Evolutionary conservation across 768 basidiomycete species (phyloP), one percentile per base, ranked within the genome.

Genomic region (Suillus lakei): DNA sequence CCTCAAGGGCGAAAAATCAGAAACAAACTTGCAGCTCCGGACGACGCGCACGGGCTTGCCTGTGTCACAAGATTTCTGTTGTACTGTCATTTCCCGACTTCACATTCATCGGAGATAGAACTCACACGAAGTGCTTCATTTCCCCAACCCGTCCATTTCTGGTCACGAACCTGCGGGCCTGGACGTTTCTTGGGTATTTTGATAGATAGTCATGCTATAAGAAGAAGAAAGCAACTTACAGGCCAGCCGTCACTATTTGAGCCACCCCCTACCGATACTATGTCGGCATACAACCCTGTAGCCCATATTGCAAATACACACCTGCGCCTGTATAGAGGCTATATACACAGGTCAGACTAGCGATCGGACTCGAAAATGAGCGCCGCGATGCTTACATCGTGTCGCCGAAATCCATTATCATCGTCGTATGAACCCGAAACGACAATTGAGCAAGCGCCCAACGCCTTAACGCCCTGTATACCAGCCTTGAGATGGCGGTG

Each of bases 271-370:
- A 59, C 46, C 21, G 12, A 38, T 26, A 21, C 56, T 26, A 38
- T 3, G 39, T 38, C 30, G 18, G 53, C 21, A 32, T 56, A 38
- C 36, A 18, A 39, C 18, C 4, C 28, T 58, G 16, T 39, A 26
- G 16, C 15, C 16, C 16, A 58, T 38, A 36, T 38, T 23, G 23
- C 3, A 4, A 39, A 26, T 26, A 39, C 56, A 5, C 28, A 67
- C 67, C 67, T 62, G 62, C 3, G 3, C 75, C 75, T 13, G 73
- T 74, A 39, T 76, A 76, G 12, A 76, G 63, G 9, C 75, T 76
- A 38, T n/a, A 38, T 28, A 60, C 30, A 34, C 36, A 72, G 32
- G 68, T 67, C 39, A 9, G 28, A 38, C 28, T 39, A 30, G 7
- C 18, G 0, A 30, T 26, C 18, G 2, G 13, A 64, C 26, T 13